A percentile compares a stretch with the other conserved stretches of the same genome.
phyloP scores from a whole-genome alignment of 352 stramenopile species.

The Globisporangium barbulae region DNA sequence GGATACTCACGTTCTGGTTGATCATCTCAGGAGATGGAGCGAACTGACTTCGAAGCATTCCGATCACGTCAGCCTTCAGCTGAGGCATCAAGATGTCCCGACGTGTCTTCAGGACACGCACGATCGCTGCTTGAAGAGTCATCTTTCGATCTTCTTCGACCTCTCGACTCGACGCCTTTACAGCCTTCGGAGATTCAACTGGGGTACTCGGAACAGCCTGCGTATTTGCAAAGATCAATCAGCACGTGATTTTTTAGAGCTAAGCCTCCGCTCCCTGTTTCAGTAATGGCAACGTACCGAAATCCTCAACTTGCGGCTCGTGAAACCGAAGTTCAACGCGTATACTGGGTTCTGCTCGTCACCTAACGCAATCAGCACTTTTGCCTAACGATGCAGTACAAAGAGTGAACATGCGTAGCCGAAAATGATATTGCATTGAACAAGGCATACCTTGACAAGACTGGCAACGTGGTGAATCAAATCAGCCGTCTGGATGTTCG shows the following conservation, averaged over 20 bases:
- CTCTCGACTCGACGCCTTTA: conserved; percentile 51
- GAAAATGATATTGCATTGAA: neutral
- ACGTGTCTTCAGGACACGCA: conserved; percentile 80
- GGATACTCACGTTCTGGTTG: conserved; percentile 80
- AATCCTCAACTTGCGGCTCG: conserved; percentile 46
- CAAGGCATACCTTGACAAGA: conserved; percentile 60
- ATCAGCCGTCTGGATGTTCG: conserved; percentile 60
- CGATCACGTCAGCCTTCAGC: conserved; percentile 57
- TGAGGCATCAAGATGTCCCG: conserved; percentile 67
- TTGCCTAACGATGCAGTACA: conserved; percentile 5
- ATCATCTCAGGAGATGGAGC: conserved; percentile 53
- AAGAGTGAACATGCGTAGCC: neutral
- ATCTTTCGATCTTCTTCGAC: conserved; percentile 89
- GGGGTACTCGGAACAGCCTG: conserved; percentile 54
- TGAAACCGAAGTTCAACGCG: conserved; percentile 42
- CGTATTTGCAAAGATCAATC: neutral
- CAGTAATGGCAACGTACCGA: conserved; percentile 25
- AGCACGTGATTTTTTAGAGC: neutral
- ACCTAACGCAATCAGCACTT: conserved; percentile 21
- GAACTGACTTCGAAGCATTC: conserved; percentile 77
- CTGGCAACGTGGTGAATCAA: conserved; percentile 61
- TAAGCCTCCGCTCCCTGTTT: neutral
- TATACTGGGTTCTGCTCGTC: conserved; percentile 35
- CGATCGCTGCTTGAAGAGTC: conserved; percentile 79
- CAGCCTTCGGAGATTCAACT: conserved; percentile 63